Percentiles rank a stretch among this genome's conserved stretches.
Conservation (phyloP, 106 monocot species). For the Posidonia australis region DNA sequence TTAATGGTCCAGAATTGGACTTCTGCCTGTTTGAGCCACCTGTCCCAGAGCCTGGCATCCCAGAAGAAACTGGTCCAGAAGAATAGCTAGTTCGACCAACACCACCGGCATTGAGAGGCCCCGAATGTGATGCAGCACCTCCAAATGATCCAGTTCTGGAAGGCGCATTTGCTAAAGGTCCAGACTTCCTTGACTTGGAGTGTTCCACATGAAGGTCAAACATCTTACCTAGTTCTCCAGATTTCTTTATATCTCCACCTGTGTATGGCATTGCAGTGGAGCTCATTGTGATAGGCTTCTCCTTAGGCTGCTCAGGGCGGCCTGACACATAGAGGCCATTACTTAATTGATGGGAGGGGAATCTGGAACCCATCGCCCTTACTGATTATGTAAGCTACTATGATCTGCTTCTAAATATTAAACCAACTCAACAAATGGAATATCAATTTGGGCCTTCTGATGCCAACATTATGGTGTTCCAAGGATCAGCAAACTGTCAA, state of each 20-base stretch:
- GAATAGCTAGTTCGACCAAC: conserved; percentile 17
- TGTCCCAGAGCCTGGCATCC: conserved; percentile 12
- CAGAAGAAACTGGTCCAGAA: conserved; percentile 25
- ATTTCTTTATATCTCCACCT: conserved; percentile 31
- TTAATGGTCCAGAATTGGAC: conserved; percentile 29
- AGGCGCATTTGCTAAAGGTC: conserved; percentile 20
- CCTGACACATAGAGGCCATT: conserved; percentile 32
- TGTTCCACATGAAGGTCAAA: conserved; percentile 23
- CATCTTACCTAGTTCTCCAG: conserved; percentile 34
- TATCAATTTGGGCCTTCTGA: too few relatives aligned
- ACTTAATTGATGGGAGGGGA: conserved; percentile 33
- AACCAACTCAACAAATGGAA: neutral
- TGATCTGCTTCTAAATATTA: neutral
- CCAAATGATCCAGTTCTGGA: conserved; percentile 30
- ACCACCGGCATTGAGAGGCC: conserved; percentile 12
- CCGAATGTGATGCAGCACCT: conserved; percentile 24
- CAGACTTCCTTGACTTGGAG: conserved; percentile 33
- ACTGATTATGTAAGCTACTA: neutral
- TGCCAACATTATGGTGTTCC: too few relatives aligned
- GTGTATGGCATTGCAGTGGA: conserved; percentile 25
- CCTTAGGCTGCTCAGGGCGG: conserved; percentile 26
- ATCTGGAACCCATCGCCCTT: conserved; percentile 26
- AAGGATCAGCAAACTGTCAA: too few relatives aligned
- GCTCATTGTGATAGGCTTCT: conserved; percentile 17
- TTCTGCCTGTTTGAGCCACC: conserved; percentile 20